These are phyloP conservation scores for Yarrowia porcina DNA, from an alignment of 805 yeast genomes.

Conservation along the genomic window DNA sequence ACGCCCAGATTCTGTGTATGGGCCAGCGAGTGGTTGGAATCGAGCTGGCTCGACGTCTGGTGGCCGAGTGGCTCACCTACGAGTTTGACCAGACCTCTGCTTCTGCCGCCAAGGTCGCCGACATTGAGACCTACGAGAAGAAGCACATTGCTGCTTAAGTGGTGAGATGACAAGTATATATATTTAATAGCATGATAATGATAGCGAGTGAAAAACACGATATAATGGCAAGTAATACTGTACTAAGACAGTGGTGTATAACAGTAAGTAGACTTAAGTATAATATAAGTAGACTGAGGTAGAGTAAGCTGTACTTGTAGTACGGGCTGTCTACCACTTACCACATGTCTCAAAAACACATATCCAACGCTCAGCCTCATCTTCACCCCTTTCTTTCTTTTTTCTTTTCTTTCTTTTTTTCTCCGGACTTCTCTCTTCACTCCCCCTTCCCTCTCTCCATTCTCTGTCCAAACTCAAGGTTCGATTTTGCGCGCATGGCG, in stretches of 20 bases:
- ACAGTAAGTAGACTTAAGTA: too few relatives aligned
- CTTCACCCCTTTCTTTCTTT: neutral
- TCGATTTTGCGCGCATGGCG: neutral
- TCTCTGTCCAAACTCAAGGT: neutral
- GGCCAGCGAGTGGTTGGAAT: conserved; percentile 48
- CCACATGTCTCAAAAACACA: neutral
- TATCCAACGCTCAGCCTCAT: neutral
- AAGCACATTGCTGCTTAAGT: conserved; percentile 7
- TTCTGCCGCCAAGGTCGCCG: conserved; percentile 45
- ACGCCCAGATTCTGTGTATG: conserved; percentile 48
- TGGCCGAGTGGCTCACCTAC: conserved; percentile 46
- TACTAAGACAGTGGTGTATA: too few relatives aligned
- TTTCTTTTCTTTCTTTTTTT: neutral
- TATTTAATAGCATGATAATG: neutral
- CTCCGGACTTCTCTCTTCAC: neutral
- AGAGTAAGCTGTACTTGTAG: too few relatives aligned
- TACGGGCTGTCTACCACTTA: too few relatives aligned
- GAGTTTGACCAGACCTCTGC: conserved; percentile 43
- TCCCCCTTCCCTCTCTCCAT: neutral
- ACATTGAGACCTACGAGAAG: conserved; percentile 37
- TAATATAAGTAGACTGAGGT: too few relatives aligned
- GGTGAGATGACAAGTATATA: too few relatives aligned
- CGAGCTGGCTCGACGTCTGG: conserved; percentile 46
- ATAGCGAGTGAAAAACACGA: too few relatives aligned
- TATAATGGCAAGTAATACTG: too few relatives aligned